A percentile compares a stretch with the other conserved stretches of the same genome.
phyloP scores from a whole-genome alignment of 1,284 basidiomycete genomes.

The Pseudozyma tsukubaensis region DNA sequence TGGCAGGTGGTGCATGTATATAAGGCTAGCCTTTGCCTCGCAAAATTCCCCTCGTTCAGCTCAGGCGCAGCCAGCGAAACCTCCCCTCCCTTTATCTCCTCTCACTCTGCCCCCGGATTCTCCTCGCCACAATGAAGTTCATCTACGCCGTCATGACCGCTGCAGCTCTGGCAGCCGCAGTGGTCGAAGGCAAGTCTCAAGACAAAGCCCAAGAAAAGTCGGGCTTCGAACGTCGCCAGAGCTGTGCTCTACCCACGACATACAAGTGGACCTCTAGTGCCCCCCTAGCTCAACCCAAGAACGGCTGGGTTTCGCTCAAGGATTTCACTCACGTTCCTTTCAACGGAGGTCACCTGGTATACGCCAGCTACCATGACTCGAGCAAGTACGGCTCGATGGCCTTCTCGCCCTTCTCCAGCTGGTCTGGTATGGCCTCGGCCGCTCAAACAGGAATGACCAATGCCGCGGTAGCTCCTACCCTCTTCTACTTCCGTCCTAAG shows the following conservation, averaged over 20 bases:
- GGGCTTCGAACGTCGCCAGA: slow-evolving; percentile 13
- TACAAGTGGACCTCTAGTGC: slow-evolving; percentile 32
- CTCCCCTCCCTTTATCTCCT: background rate
- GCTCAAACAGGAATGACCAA: slow-evolving; percentile 18
- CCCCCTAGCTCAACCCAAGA: slow-evolving; percentile 25
- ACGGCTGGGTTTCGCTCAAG: slow-evolving; percentile 27
- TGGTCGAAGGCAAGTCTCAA: slow-evolving; percentile 9
- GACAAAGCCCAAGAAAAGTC: too few relatives aligned
- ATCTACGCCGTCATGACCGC: slow-evolving; percentile 9
- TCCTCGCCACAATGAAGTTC: slow-evolving; percentile 20
- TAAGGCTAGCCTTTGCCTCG: too few relatives aligned
- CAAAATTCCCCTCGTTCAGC: background rate
- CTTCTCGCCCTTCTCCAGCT: slow-evolving; percentile 26
- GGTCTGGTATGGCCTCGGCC: slow-evolving; percentile 33
- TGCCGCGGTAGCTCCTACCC: slow-evolving; percentile 24
- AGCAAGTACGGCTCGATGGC: slow-evolving; percentile 39
- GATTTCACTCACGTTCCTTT: slow-evolving; percentile 42
- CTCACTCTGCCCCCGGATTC: background rate
- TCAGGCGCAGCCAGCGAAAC: too few relatives aligned
- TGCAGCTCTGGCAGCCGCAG: slow-evolving; percentile 26
- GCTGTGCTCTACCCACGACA: slow-evolving; percentile 28
- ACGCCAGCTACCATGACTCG: slow-evolving; percentile 19
- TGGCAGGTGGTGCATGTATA: too few relatives aligned
- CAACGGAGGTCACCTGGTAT: slow-evolving; percentile 38
- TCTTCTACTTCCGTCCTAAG: slow-evolving; percentile 27